A percentile compares a stretch with the other conserved stretches of the same genome.
phyloP scores from a whole-genome alignment of 2,329 filamentous ascomycete species.

The Domatiomyces catenatus region DNA sequence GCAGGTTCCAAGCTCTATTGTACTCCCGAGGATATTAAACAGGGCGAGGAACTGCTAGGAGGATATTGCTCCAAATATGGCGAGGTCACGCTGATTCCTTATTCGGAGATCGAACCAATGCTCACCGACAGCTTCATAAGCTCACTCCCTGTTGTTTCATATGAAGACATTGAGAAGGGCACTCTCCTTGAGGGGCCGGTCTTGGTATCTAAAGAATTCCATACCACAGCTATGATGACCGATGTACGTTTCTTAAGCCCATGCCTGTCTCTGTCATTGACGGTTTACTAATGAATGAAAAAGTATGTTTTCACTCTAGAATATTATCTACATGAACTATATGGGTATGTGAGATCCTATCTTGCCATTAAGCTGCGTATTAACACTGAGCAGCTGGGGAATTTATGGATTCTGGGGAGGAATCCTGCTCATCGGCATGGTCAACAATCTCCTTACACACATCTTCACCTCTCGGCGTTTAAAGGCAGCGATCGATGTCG shows the following conservation, averaged over 20 bases:
- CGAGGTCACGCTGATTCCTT: conserved; percentile 17
- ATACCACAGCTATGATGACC: conserved; percentile 4
- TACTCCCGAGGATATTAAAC: conserved; percentile 13
- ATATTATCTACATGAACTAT: conserved; percentile 23
- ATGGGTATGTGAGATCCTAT: conserved; percentile 20
- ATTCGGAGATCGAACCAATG: conserved; percentile 10
- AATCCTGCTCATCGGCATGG: conserved; percentile 23
- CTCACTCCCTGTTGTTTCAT: conserved; percentile 21
- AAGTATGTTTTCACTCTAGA: conserved; percentile 13
- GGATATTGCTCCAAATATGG: conserved; percentile 16
- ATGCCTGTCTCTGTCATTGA: background rate
- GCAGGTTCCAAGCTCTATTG: conserved; percentile 23
- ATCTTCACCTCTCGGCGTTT: conserved; percentile 8
- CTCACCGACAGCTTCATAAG: conserved; percentile 21
- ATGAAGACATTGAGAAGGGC: conserved; percentile 15
- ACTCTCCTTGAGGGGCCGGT: conserved; percentile 17
- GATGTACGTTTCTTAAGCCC: background rate
- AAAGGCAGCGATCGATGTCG: conserved; percentile 4
- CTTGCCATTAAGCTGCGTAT: background rate
- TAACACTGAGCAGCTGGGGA: conserved; percentile 14
- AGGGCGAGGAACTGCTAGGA: conserved; percentile 5
- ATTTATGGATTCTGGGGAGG: conserved; percentile 27
- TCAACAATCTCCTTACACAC: conserved; percentile 19
- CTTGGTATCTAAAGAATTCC: conserved; percentile 21
- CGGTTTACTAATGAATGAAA: background rate